Conservation (phyloP, 352 stramenopile species). For the Lagenidium sp. region DNA sequence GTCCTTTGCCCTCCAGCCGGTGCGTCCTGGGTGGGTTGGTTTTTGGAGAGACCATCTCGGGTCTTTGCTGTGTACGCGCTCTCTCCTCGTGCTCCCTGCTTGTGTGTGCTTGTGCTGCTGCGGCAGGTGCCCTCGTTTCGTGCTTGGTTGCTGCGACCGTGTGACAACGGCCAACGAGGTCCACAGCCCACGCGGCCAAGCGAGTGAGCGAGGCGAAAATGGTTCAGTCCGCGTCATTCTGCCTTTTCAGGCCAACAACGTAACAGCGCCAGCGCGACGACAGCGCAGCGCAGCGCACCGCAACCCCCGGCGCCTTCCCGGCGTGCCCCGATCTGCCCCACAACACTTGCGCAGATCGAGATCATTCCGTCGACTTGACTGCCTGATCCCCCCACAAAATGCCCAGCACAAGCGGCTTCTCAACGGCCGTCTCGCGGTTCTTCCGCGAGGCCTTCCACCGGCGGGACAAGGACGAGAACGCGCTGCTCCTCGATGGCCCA, state of each 20-base stretch:
- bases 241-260: not conserved
- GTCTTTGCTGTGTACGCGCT: no score
- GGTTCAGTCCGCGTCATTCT: not conserved
- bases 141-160: not conserved
- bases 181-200: not conserved
- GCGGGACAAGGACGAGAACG: conserved; percentile 1
- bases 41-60: no score
- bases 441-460: conserved; percentile 11
- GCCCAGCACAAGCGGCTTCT: conserved; percentile 8
- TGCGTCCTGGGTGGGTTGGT: no score
- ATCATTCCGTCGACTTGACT: not conserved
- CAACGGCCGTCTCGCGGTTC: conserved; percentile 9
- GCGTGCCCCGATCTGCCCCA: no score
- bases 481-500: not conserved
- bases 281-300: no score
- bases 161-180: no score
- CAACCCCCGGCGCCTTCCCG: no score
- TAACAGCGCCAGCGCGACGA: no score
- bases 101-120: conserved; percentile 2
- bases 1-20: no score
- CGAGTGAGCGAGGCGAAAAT: not conserved
- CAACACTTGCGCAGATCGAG: not conserved
- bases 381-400: not conserved
- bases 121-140: not conserved
- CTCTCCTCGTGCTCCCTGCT: no score